Conservation (phyloP, 805 yeast genomes). For the Kuraishia capsulata region DNA sequence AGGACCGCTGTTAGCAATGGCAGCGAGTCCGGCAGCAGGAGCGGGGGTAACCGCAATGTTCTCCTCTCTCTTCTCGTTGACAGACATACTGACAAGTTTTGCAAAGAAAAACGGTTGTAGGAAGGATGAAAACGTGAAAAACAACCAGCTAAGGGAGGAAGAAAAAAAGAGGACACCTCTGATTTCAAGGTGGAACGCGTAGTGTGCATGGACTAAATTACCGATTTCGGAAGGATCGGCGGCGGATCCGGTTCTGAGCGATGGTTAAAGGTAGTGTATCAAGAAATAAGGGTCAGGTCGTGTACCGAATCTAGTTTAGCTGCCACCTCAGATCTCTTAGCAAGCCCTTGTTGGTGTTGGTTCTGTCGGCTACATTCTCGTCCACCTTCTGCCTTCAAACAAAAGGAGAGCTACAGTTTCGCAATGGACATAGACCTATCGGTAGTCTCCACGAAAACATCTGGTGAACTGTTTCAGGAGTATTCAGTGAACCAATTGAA, state of each 20-base stretch:
- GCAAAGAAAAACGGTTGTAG: constrained; percentile 1
- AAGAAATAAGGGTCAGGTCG: too few species aligned
- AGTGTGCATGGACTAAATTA: too few species aligned
- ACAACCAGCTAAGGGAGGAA: background rate
- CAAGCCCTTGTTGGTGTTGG: too few species aligned
- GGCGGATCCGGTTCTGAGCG: too few species aligned
- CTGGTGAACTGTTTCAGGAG: constrained; percentile 4
- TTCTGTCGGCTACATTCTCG: too few species aligned
- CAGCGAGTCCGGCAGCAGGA: constrained; percentile 11
- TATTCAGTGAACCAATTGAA: constrained; percentile 20
- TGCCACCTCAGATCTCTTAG: too few species aligned
- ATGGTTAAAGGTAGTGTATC: too few species aligned
- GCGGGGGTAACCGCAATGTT: constrained; percentile 13
- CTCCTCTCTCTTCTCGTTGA: constrained; percentile 17
- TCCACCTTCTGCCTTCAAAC: too few species aligned
- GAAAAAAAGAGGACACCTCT: background rate
- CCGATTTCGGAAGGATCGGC: too few species aligned
- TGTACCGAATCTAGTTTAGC: too few species aligned
- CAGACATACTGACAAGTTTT: constrained; percentile 6
- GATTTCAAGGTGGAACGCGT: too few species aligned
- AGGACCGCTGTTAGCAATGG: constrained; percentile 44
- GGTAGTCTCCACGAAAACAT: background rate
- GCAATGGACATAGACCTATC: constrained; percentile 1
- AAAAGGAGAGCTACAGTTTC: too few species aligned
- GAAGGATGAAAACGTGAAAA: background rate